Conservation (phyloP, 345 rosid species). For the Bretschneidera sinensis region DNA sequence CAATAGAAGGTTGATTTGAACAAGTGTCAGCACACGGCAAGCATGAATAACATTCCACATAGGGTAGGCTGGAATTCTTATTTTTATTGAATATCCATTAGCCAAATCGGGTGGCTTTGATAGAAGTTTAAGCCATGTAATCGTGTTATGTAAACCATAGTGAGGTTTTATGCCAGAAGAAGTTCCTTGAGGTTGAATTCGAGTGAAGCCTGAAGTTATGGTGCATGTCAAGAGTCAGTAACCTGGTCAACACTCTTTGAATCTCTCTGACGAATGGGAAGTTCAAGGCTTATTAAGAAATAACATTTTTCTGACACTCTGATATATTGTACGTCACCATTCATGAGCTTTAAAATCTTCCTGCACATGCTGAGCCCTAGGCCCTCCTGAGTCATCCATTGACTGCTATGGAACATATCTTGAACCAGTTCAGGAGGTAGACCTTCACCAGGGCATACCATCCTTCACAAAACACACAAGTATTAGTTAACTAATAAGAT, state of each 20-base stretch:
- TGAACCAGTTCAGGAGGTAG: constrained; percentile 84
- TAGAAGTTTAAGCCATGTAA: constrained; percentile 11
- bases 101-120: constrained; percentile 8
- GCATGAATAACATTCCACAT: not conserved
- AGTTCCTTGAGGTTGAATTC: constrained; percentile 13
- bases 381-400: constrained; percentile 85
- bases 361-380: constrained; percentile 87
- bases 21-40: constrained; percentile 5
- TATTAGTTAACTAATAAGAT: constrained; percentile 5
- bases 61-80: not conserved
- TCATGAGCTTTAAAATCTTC: constrained; percentile 84
- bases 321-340: constrained; percentile 87
- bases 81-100: constrained; percentile 4
- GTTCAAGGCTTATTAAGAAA: constrained; percentile 68
- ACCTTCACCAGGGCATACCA: constrained; percentile 94
- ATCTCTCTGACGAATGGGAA: constrained; percentile 44
- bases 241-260: constrained; percentile 28
- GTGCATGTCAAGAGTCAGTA: constrained; percentile 1
- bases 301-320: constrained; percentile 73
- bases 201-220: constrained; percentile 8
- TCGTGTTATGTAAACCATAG: constrained; percentile 13
- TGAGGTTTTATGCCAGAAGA: not conserved
- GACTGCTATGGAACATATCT: constrained; percentile 85
- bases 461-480: constrained; percentile 38
- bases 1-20: constrained; percentile 2